Percentiles rank a stretch among this genome's conserved stretches.
Conservation (phyloP, 129 eudicot genomes). For the Artemisia argyi region DNA sequence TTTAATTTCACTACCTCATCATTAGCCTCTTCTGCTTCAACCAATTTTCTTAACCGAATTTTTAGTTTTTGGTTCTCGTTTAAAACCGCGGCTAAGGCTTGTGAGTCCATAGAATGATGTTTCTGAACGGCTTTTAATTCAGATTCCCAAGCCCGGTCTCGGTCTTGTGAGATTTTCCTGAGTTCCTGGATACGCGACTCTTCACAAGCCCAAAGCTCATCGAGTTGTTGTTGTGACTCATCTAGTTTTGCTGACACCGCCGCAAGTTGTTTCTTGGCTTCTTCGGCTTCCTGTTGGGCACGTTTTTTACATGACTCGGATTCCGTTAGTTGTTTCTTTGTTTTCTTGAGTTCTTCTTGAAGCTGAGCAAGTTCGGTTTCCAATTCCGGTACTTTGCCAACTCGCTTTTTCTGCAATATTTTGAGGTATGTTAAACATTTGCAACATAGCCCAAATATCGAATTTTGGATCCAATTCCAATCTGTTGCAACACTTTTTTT, state of each 20-base stretch:
- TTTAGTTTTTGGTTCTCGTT: constrained; percentile 76
- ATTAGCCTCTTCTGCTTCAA: constrained; percentile 56
- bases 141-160: constrained; percentile 89
- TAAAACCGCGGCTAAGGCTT: constrained; percentile 46
- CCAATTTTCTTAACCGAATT: constrained; percentile 49
- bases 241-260: constrained; percentile 54
- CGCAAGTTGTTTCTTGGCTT: constrained; percentile 66
- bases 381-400: constrained; percentile 53
- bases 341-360: constrained; percentile 71
- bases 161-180: constrained; percentile 82
- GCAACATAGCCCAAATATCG: background rate
- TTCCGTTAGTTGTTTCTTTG: constrained; percentile 61
- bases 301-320: constrained; percentile 49
- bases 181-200: constrained; percentile 71
- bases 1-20: constrained; percentile 52
- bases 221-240: constrained; percentile 65
- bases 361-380: constrained; percentile 63
- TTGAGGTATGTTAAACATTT: background rate
- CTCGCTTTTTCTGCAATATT: constrained; percentile 50
- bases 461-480: too few species aligned
- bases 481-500: too few species aligned
- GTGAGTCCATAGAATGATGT: constrained; percentile 29
- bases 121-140: constrained; percentile 85
- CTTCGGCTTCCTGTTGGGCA: constrained; percentile 75
- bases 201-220: constrained; percentile 71